Evolutionary conservation across 495 filamentous ascomycete species (phyloP), one percentile per base, ranked within the genome.

Genomic region (Chaetomium cochliodes): DNA sequence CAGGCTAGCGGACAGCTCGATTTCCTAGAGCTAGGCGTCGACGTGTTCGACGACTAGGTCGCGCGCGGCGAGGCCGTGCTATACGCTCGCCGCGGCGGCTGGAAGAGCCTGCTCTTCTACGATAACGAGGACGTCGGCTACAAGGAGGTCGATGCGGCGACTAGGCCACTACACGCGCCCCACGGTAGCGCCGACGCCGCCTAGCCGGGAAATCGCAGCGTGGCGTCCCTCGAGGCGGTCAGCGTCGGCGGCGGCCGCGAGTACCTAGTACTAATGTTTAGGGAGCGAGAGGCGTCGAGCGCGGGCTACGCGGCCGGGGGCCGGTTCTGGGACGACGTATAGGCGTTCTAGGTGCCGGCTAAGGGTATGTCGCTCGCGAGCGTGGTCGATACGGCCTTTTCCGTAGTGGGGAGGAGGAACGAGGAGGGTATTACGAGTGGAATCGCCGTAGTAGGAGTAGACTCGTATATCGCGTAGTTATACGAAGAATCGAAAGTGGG

Each of bases 1-100:
- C 87, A 90, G 67, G 80, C 87, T 49, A 88, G 90, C 5, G 89
- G 87, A 0, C 74, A 76, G 30, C 49, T 94, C 8, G 90, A 94
- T 63, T 79, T 86, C 18, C 65, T 75, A 79, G 87, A 87, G 53
- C 69, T 74, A 64, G 83, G 26, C 22, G 73, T 76, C 8, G 75
- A 71, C 76, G 76, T 71, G 22, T 79, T 72, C 68, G 82, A 82
- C 5, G 84, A 88, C 73, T 79, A 77, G 13, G 66, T 74, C 9
- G 67, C 62, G 16, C 73, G 71, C 0, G 80, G 78, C 57, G 56
- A 61, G 56, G 41, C 30, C 26, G 41, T 20, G 22, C 70, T 80
- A 30, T 63, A 69, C 53, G 51, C 78, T 1, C 65, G 68, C 20
- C 74, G 75, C 20, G 75, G 74, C 7, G 66, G 53, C 8, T 82